Conservation (phyloP, 2,329 filamentous ascomycete genomes). For the Alternaria angustiovoidea region DNA sequence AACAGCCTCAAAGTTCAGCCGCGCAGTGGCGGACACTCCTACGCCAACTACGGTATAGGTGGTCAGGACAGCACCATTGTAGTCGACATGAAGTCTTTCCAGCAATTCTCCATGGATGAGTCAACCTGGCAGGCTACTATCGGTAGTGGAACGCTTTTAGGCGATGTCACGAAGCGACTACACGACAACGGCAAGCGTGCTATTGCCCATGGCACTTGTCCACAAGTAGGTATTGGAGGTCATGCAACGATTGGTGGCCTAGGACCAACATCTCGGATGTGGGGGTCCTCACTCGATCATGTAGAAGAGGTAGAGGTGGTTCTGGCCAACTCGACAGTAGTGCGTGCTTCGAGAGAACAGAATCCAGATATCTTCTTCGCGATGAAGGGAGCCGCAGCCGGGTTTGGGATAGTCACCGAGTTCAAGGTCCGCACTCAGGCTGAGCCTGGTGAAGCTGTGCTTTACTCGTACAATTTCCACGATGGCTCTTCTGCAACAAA, state of each 20-base stretch:
- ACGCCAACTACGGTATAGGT: constrained; percentile 60
- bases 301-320: constrained; percentile 50
- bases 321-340: constrained; percentile 50
- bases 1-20: constrained; percentile 65
- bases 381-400: constrained; percentile 52
- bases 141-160: constrained; percentile 60
- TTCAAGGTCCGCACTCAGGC: constrained; percentile 50
- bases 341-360: constrained; percentile 47
- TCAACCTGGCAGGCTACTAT: constrained; percentile 56
- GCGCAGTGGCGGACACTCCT: constrained; percentile 71
- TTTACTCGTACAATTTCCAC: constrained; percentile 46
- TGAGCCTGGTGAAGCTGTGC: constrained; percentile 42
- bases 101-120: constrained; percentile 56
- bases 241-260: constrained; percentile 50
- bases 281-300: constrained; percentile 46
- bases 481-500: constrained; percentile 32
- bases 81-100: constrained; percentile 60
- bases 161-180: constrained; percentile 48
- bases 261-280: constrained; percentile 44
- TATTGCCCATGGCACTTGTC: constrained; percentile 58
- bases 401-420: constrained; percentile 54
- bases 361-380: constrained; percentile 55
- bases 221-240: constrained; percentile 48
- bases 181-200: constrained; percentile 51
- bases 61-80: constrained; percentile 58